Conservation (phyloP, 768 basidiomycete species). For the Podaxis sp. region DNA sequence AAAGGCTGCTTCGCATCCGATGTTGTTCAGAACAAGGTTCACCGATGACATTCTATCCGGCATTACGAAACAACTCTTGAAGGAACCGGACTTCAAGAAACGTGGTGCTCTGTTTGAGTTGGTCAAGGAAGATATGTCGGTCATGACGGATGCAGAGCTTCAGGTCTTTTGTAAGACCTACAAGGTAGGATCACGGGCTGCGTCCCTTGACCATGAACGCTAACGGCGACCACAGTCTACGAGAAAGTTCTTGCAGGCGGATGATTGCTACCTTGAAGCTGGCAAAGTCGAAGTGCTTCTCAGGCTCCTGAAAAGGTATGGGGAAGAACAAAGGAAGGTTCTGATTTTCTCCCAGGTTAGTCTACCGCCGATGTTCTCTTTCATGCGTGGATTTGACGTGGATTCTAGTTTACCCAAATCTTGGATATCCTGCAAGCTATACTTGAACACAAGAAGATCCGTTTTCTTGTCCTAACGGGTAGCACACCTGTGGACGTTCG, state of each 20-base stretch:
- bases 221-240: conserved; percentile 43
- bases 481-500: conserved; percentile 91
- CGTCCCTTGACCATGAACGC: neutral
- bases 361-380: conserved; percentile 1
- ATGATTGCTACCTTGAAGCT: conserved; percentile 76
- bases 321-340: conserved; percentile 68
- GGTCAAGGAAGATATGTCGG: conserved; percentile 96
- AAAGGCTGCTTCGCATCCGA: conserved; percentile 94
- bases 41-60: conserved; percentile 69
- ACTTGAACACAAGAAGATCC: conserved; percentile 64
- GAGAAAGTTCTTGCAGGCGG: conserved; percentile 67
- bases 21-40: conserved; percentile 88
- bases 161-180: conserved; percentile 83
- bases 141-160: conserved; percentile 97
- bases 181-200: conserved; percentile 51
- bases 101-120: conserved; percentile 74
- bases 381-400: neutral
- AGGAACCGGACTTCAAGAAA: conserved; percentile 89
- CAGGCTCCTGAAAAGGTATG: conserved; percentile 65
- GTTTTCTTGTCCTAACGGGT: conserved; percentile 84
- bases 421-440: conserved; percentile 89
- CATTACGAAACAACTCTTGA: conserved; percentile 79
- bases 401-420: conserved; percentile 84
- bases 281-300: conserved; percentile 82
- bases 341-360: conserved; percentile 92